Base-by-base conservation (phyloP, 345 rosid species). In the Moricandia arvensis region DNA sequence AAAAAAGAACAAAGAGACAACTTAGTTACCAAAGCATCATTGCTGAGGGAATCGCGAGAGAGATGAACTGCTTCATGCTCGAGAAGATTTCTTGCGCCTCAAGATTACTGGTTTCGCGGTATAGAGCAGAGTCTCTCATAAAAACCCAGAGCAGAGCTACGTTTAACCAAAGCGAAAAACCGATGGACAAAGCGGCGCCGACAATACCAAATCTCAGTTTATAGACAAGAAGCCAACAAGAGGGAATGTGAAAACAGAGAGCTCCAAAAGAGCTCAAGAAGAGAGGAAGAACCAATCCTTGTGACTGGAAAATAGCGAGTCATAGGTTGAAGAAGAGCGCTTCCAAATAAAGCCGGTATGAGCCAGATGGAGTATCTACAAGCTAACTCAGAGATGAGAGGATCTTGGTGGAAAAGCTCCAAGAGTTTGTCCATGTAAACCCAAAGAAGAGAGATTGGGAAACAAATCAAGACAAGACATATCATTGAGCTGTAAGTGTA, bases 1-100 rank as follows among this genome's bases (percentile, higher is more conserved):
- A 64, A 6, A n/a, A 41, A 70, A 27, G 57, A 45, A 13, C 9
- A 4, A n/a, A n/a, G 3, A 18, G 18, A 21, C 1, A 1, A 4
- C 41, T 62, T 35, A 37, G 21, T 71, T 89, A 89, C 93, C 91
- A 85, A 38, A 75, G 37, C 93, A 89, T 89, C 26, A 86, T 33
- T 17, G 82, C 83, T 61, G 93, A 77, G 13, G 93, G 88, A 33
- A 87, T 4, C 0, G 79, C 85, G 0, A 76, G 84, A 49, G 53
- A 6, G 3, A 72, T 27, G 64, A 82, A 84, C 38, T 80, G 82
- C 66, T 79, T 79, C 43, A 77, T 67, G 72, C 75, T 38, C 15
- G 5, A 57, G 33, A 76, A 59, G 53, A 79, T 24, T 37, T 81
- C 84, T 31, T 79, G 17, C 0, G 2, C 21, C 26, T 17, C 4